Evolutionary conservation across 495 filamentous ascomycete genomes (phyloP).

Genomic region (Eremomyces bilateralis): DNA sequence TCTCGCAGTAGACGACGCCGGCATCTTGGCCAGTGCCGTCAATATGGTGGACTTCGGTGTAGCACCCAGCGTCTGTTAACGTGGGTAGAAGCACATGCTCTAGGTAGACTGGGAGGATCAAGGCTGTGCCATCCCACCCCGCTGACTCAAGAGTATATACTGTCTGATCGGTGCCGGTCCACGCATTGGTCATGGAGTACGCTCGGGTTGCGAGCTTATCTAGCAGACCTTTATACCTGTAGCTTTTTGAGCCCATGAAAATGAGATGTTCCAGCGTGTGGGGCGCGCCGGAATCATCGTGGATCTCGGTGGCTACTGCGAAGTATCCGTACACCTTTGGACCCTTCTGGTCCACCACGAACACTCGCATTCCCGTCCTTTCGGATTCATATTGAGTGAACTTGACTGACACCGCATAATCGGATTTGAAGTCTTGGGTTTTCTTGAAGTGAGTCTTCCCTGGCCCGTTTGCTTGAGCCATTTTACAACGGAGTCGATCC

Average conservation of each 20-base stretch:
- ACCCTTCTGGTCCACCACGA: conserved; percentile 76
- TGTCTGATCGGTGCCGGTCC: conserved; percentile 90
- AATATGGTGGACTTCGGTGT: conserved; percentile 92
- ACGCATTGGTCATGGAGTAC: conserved; percentile 89
- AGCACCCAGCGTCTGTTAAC: conserved; percentile 75
- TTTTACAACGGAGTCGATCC: no score
- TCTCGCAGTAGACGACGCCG: conserved; percentile 95
- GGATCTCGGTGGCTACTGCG: conserved; percentile 87
- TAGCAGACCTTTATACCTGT: conserved; percentile 80
- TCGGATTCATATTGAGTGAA: conserved; percentile 79
- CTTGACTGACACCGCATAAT: conserved; percentile 67
- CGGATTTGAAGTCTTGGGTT: conserved; percentile 61
- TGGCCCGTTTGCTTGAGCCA: not conserved
- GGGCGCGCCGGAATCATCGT: conserved; percentile 86
- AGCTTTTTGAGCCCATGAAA: conserved; percentile 91
- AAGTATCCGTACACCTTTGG: conserved; percentile 92
- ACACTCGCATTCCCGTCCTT: conserved; percentile 79
- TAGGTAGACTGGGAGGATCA: conserved; percentile 84
- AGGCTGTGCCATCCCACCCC: conserved; percentile 89
- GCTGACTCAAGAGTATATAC: conserved; percentile 87
- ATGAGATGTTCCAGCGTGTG: conserved; percentile 92
- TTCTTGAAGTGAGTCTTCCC: conserved; percentile 37
- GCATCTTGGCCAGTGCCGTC: conserved; percentile 87
- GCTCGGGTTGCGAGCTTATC: conserved; percentile 84
- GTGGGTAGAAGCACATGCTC: conserved; percentile 87